Conservation (phyloP, 768 basidiomycete genomes). For the Baorangia bicolor region DNA sequence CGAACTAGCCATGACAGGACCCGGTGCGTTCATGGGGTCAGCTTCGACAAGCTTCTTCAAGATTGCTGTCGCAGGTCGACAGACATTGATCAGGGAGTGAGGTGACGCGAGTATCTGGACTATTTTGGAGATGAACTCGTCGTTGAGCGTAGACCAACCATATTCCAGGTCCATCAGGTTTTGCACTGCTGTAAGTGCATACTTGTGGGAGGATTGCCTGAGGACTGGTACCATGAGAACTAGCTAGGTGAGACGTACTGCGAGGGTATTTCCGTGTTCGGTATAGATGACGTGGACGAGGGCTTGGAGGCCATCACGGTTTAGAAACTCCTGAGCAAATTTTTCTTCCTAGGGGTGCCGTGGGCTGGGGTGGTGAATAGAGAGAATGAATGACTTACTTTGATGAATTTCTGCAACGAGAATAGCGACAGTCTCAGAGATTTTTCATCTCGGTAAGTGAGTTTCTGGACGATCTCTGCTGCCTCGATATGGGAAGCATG, state of each 20-base stretch:
- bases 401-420: slow-evolving; percentile 76
- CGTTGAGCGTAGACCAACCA: slow-evolving; percentile 75
- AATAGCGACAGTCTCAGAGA: slow-evolving; percentile 69
- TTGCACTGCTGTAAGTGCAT: slow-evolving; percentile 82
- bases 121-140: slow-evolving; percentile 71
- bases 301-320: slow-evolving; percentile 65
- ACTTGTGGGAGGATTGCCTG: slow-evolving; percentile 43
- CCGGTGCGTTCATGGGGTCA: slow-evolving; percentile 67
- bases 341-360: slow-evolving; percentile 64
- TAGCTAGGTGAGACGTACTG: slow-evolving; percentile 45
- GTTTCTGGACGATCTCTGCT: slow-evolving; percentile 69
- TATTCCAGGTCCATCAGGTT: slow-evolving; percentile 85
- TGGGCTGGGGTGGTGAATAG: neutral
- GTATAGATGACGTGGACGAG: slow-evolving; percentile 67
- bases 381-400: slow-evolving; percentile 42
- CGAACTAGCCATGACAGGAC: slow-evolving; percentile 55
- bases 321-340: slow-evolving; percentile 78
- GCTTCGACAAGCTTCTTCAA: slow-evolving; percentile 88
- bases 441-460: slow-evolving; percentile 57
- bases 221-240: neutral
- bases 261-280: slow-evolving; percentile 79
- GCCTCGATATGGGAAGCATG: slow-evolving; percentile 81
- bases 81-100: slow-evolving; percentile 81
- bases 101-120: slow-evolving; percentile 77
- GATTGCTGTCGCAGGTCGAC: slow-evolving; percentile 87